These are phyloP conservation scores for Iberis pinnata DNA, from an alignment of 345 rosid species.

Conservation along the genomic window DNA sequence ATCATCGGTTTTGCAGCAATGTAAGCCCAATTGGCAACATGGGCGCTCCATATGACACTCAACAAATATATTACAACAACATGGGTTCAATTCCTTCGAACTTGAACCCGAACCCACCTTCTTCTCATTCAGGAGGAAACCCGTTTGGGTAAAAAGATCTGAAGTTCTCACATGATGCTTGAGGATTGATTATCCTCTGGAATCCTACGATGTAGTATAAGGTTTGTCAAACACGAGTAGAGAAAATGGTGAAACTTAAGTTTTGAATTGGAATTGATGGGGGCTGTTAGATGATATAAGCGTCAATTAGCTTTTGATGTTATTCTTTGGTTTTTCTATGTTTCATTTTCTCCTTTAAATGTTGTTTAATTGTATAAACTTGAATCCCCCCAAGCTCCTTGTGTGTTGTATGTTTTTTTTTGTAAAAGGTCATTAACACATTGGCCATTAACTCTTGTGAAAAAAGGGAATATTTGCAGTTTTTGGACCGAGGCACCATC, in stretches of 20 bases:
- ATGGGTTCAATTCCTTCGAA: slow-evolving; percentile 26
- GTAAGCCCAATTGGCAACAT: slow-evolving; percentile 34
- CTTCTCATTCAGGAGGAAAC: slow-evolving; percentile 26
- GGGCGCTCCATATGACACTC: slow-evolving; percentile 31
- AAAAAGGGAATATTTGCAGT: no score
- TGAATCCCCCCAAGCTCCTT: no score
- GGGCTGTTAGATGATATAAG: slow-evolving; percentile 1
- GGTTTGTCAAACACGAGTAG: slow-evolving; percentile 1
- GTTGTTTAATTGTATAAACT: neutral
- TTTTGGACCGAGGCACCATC: no score
- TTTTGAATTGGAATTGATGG: slow-evolving; percentile 19
- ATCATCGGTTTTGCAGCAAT: slow-evolving; percentile 30
- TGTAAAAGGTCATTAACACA: no score
- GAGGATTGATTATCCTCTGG: slow-evolving; percentile 6
- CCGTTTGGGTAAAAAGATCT: slow-evolving; percentile 26
- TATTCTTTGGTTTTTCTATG: neutral
- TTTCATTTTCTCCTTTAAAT: neutral
- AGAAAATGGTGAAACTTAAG: slow-evolving; percentile 20
- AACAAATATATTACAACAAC: slow-evolving; percentile 44
- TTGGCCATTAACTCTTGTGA: no score
- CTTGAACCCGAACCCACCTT: slow-evolving; percentile 19
- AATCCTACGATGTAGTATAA: slow-evolving; percentile 7
- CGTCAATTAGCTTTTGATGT: neutral
- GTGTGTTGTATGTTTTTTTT: no score
- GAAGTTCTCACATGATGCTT: neutral